Conservation (phyloP, 345 rosid genomes). For the Bruguiera sexangula region DNA sequence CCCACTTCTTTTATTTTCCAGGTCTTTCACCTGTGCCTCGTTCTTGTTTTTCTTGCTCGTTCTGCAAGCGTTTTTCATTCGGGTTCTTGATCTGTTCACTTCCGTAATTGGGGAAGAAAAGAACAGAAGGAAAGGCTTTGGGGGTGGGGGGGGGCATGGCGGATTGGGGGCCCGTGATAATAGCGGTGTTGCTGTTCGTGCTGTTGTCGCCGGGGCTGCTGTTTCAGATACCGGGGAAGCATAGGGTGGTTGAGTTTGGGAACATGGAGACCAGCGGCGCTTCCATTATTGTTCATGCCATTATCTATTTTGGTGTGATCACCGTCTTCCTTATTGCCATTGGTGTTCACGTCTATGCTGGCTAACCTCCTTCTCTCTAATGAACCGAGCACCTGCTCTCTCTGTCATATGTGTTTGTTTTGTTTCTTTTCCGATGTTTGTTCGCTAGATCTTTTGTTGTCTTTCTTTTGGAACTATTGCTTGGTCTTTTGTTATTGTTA, state of each 20-base stretch:
- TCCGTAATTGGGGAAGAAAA: too few species aligned
- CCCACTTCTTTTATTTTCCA: too few species aligned
- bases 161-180: slow-evolving; percentile 56
- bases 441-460: neutral
- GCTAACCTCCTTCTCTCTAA: slow-evolving; percentile 13
- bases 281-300: slow-evolving; percentile 46
- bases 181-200: slow-evolving; percentile 45
- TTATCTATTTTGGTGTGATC: slow-evolving; percentile 40
- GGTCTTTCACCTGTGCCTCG: too few species aligned
- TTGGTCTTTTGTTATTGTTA: neutral
- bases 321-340: slow-evolving; percentile 41
- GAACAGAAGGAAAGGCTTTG: too few species aligned
- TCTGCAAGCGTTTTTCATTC: too few species aligned
- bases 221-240: slow-evolving; percentile 49
- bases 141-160: slow-evolving; percentile 17
- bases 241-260: slow-evolving; percentile 36
- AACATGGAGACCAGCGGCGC: slow-evolving; percentile 44
- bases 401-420: neutral
- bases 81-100: too few species aligned
- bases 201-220: slow-evolving; percentile 52
- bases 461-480: neutral
- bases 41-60: too few species aligned
- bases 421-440: neutral
- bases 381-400: too few species aligned
- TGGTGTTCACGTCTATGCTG: slow-evolving; percentile 36